phyloP scores from a whole-genome alignment of 2,329 filamentous ascomycete genomes.

The Chaetomium globosum region DNA sequence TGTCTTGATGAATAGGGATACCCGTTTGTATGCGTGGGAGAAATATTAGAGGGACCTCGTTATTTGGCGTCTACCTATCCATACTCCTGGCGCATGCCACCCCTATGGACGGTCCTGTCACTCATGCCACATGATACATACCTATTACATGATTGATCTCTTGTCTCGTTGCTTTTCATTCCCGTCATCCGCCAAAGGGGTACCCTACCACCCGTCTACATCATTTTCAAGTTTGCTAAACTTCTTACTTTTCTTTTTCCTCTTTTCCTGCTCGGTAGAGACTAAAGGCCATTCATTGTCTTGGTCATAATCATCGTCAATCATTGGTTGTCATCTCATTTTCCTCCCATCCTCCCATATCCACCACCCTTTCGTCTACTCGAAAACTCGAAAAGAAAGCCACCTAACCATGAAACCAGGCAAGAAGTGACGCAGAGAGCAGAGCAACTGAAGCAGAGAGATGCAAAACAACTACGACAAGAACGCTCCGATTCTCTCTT shows the following conservation, averaged over 20 bases:
- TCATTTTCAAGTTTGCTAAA: not conserved
- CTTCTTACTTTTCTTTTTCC: not conserved
- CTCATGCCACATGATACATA: not conserved
- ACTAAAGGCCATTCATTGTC: not conserved
- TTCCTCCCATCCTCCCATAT: not conserved
- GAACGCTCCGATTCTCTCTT: not conserved
- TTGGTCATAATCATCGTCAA: not conserved
- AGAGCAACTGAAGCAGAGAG: not conserved
- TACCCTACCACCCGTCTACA: not conserved
- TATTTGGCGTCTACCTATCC: not conserved
- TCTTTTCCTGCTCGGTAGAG: not conserved
- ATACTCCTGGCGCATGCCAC: not conserved
- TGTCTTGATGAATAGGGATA: conserved; percentile 26
- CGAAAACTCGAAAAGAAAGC: not conserved
- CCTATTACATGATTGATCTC: not conserved
- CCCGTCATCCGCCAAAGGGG: not conserved
- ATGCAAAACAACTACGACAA: not conserved
- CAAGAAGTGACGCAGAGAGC: not conserved
- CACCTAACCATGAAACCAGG: not conserved
- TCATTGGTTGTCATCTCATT: not conserved
- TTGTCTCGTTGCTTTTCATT: not conserved
- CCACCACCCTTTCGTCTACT: not conserved
- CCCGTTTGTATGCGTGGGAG: conserved; percentile 20
- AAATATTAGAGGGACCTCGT: conserved; percentile 9
- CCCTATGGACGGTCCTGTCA: not conserved